Evolutionary conservation across 2,329 filamentous ascomycete species (phyloP), one percentile per base, ranked within the genome.

Genomic region (Cladosporium sp.): DNA sequence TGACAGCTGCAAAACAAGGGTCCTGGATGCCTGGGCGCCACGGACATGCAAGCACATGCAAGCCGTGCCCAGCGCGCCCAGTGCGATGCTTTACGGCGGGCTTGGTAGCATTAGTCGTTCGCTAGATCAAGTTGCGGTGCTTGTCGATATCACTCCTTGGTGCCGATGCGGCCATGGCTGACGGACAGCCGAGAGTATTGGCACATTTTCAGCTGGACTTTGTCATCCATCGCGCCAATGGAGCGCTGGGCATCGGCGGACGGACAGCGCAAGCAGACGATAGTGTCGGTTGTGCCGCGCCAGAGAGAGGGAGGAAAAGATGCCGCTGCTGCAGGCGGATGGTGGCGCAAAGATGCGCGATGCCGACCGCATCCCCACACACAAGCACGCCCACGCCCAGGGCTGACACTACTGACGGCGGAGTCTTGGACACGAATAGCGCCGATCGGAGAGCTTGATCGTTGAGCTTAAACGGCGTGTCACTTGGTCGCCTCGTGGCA

Each of bases 1-100:
- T 55, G 52, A 55, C 52, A 55, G 52, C 28, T 55, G 40, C 52
- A 45, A 32, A 32, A 28, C 45, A 22, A 15, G 42, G 45, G 45
- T 48, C 28, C 17, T 39, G 48, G 32, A 8, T 51, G 22, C 50
- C n/a, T 53, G 40, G 50, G 50, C 50, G 50, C 49, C 22, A 52
- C 32, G 49, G 49, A 40, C 35, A 52, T 53, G 50, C 37, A 53
- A 55, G 52, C 52, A 55, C 40, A 51, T 51, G 48, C 48, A 51
- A 51, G 48, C 48, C 22, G 28, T 28, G 50, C 36, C 50, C 25
- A 53, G 50, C 37, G 36, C 24, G 37, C 24, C 50, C 50, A 53
- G 50, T 53, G 50, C 17, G 40, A 19, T 53, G 50, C 50, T 42
- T 42, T 53, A 24, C 37, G 22, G n/a, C 37, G 15, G 48, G 15